Evolutionary conservation across 2,329 filamentous ascomycete species (phyloP), one percentile per base, ranked within the genome.

Genomic region (Sarocladium kiliense): DNA sequence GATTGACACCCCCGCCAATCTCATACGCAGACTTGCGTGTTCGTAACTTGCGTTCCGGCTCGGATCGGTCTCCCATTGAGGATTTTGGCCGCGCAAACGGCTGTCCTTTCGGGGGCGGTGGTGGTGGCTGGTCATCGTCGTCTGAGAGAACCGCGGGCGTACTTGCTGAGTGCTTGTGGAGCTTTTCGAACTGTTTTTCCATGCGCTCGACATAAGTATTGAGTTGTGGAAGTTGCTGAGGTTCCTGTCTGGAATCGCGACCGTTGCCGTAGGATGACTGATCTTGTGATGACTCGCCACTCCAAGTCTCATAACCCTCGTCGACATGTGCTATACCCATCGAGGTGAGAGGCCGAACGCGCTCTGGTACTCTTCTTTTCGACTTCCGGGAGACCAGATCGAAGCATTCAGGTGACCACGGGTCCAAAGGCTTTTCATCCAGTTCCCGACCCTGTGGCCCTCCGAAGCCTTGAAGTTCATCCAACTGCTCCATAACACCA

Each of bases 341-440:
- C 0, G 91, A 87, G 3, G 91, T 94, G 60, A 89, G 79, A 0
- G 91, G 86, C 36, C 69, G 62, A 21, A 60, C 45, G 42, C 60
- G 57, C 30, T 69, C 66, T 54, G 65, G 59, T 19, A 59, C 55
- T 53, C 59, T 64, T 23, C 61, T 60, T 26, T 57, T 64, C 2
- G 68, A 62, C 12, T 61, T 63, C 12, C 65, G 64, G 9, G 67
- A 63, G 2, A 80, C 70, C 67, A 81, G 71, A 56, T 82, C 87
- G 64, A 95, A 97, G 7, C 87, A 89, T 63, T 96, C 92, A 0
- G 91, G 91, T 0, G 91, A 94, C 94, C 94, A 99, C 3, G 91
- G 86, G 64, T 91, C 84, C 9, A 85, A 71, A 1, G 81, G 75
- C 1, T 79, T 74, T 41, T 83, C 77, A 1, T 51, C 53, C 19